These are phyloP conservation scores for Trypanosoma rangeli DNA, from an alignment of 208 protist genomes.

Conservation along the genomic window DNA sequence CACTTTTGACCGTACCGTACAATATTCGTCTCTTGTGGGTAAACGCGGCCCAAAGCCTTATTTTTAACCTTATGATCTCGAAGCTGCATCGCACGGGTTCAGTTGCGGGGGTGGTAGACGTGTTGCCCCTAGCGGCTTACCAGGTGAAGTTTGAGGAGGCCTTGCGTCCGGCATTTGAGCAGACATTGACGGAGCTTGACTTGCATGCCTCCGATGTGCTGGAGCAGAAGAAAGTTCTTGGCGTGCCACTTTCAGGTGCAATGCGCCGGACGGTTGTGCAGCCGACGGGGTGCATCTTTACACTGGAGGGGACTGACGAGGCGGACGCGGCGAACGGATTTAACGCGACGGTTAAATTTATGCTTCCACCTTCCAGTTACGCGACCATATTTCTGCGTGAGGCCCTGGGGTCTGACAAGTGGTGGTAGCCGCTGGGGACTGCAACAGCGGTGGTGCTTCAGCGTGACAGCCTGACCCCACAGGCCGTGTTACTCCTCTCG, in stretches of 20 bases:
- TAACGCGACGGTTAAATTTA: constrained; percentile 45
- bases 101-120: not conserved
- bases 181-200: constrained; percentile 17
- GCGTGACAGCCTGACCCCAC: too few relatives aligned
- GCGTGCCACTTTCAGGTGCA: constrained; percentile 62
- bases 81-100: constrained; percentile 16
- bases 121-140: constrained; percentile 20
- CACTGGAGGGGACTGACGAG: not conserved
- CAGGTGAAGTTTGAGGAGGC: constrained; percentile 7
- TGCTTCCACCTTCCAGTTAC: constrained; percentile 77
- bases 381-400: constrained; percentile 81
- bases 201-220: constrained; percentile 25
- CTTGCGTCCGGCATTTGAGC: constrained; percentile 5
- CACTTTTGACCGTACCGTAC: constrained; percentile 59
- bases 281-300: constrained; percentile 18
- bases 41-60: constrained; percentile 73
- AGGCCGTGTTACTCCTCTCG: not conserved
- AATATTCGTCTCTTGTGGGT: constrained; percentile 70
- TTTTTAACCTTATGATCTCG: constrained; percentile 73
- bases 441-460: too few relatives aligned
- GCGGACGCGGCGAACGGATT: constrained; percentile 5
- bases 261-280: constrained; percentile 51
- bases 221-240: constrained; percentile 52
- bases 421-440: constrained; percentile 40
- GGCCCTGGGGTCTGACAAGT: constrained; percentile 59